Conservation (phyloP, 192 early-diverging fungal species). For the Linnemannia schmuckeri region DNA sequence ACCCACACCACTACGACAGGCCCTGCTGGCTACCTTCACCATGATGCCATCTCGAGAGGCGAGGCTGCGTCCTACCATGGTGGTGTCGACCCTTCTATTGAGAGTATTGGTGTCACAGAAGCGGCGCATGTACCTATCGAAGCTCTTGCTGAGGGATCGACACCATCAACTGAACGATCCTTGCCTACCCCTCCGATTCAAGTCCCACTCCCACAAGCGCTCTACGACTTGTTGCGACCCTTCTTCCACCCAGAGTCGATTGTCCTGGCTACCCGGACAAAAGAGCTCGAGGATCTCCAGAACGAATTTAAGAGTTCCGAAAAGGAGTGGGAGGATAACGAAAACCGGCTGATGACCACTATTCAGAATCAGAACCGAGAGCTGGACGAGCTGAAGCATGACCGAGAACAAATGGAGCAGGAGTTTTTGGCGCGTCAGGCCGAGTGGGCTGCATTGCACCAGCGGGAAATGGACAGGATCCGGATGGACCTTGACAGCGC, state of each 20-base stretch:
- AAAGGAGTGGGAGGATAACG: neutral
- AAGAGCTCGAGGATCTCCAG: constrained; percentile 8
- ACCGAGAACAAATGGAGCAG: neutral
- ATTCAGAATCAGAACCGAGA: constrained; percentile 7
- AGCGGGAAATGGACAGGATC: neutral
- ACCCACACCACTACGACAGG: neutral
- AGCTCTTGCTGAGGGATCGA: neutral
- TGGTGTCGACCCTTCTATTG: neutral
- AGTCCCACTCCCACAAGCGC: neutral
- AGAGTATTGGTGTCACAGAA: neutral
- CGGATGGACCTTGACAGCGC: neutral
- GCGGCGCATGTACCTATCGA: neutral
- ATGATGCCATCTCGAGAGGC: neutral
- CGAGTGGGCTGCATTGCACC: neutral
- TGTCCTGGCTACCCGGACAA: neutral
- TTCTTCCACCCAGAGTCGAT: neutral
- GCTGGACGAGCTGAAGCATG: neutral
- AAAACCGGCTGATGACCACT: neutral
- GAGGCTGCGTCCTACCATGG: constrained; percentile 13
- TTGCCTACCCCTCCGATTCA: neutral
- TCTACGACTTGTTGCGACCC: neutral
- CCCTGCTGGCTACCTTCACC: neutral
- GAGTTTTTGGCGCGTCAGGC: neutral
- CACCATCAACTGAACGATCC: neutral
- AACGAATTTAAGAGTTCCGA: neutral